Evolutionary conservation across 345 rosid genomes (phyloP).

Genomic region (Firmiana major): DNA sequence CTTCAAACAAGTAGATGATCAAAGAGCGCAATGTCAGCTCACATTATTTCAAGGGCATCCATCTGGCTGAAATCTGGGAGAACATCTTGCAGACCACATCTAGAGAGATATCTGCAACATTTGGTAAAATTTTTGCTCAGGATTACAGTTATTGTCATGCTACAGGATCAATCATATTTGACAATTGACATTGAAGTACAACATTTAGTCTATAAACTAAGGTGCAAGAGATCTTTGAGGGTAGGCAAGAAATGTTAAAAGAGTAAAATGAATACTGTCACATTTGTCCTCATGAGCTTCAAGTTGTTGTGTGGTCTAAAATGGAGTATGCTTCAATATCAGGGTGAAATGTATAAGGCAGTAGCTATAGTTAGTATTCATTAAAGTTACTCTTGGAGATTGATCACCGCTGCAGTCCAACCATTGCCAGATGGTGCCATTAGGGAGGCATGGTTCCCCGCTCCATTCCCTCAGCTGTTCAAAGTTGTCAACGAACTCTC

Average conservation of each 20-base stretch:
- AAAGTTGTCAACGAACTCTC: background rate
- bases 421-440: background rate
- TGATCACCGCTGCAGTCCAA: background rate
- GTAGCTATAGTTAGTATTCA: background rate
- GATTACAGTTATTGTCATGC: background rate
- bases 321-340: background rate
- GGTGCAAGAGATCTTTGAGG: background rate
- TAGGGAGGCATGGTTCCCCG: background rate
- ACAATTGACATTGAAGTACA: background rate
- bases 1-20: too few relatives aligned
- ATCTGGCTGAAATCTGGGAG: slow-evolving; percentile 1
- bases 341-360: background rate
- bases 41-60: background rate
- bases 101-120: background rate
- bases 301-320: background rate
- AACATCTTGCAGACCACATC: background rate
- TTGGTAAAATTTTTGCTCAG: background rate
- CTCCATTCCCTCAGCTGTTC: slow-evolving; percentile 1
- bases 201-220: background rate
- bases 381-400: slow-evolving; percentile 8
- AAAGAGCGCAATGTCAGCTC: too few relatives aligned
- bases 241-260: background rate
- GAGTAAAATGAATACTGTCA: too few relatives aligned
- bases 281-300: background rate
- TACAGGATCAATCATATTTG: background rate